Evolutionary conservation across 2,329 filamentous ascomycete genomes (phyloP).

Genomic region (Sarocladiaceae sp.): DNA sequence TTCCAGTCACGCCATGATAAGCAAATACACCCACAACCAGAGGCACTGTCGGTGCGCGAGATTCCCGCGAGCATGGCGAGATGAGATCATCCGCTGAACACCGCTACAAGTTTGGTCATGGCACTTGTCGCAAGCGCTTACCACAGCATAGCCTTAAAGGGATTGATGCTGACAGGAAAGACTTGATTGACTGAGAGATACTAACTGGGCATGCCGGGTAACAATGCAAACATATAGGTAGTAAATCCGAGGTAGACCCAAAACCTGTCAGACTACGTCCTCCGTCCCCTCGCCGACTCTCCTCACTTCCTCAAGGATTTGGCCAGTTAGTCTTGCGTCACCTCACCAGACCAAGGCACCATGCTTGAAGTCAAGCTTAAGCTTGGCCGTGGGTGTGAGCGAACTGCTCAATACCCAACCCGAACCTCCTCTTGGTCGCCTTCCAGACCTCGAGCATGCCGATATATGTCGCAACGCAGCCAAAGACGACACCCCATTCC

Average conservation of each 20-base stretch:
- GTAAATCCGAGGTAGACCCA: neutral
- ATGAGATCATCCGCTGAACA: too few species aligned
- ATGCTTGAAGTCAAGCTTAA: conserved; percentile 12
- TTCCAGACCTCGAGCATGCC: conserved; percentile 63
- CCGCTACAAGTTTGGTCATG: too few species aligned
- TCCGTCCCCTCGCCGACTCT: neutral
- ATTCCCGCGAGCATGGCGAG: too few species aligned
- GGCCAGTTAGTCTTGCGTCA: too few species aligned
- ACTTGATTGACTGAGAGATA: conserved; percentile 11
- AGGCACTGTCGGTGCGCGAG: too few species aligned
- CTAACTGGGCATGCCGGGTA: conserved; percentile 12
- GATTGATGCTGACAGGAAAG: conserved; percentile 13
- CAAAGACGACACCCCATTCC: conserved; percentile 66
- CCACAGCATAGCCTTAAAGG: neutral
- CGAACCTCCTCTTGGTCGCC: conserved; percentile 51
- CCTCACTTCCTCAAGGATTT: too few species aligned
- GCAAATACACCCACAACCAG: too few species aligned
- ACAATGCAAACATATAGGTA: conserved; percentile 11
- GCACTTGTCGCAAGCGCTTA: neutral
- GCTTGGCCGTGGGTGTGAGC: conserved; percentile 15
- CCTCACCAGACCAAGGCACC: neutral
- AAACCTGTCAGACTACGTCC: conserved; percentile 8
- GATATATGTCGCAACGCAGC: conserved; percentile 54
- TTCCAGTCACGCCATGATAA: too few species aligned
- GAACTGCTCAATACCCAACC: conserved; percentile 25